Base-by-base conservation (phyloP, 2,329 filamentous ascomycete species). In the Hypoxylon sp. region DNA sequence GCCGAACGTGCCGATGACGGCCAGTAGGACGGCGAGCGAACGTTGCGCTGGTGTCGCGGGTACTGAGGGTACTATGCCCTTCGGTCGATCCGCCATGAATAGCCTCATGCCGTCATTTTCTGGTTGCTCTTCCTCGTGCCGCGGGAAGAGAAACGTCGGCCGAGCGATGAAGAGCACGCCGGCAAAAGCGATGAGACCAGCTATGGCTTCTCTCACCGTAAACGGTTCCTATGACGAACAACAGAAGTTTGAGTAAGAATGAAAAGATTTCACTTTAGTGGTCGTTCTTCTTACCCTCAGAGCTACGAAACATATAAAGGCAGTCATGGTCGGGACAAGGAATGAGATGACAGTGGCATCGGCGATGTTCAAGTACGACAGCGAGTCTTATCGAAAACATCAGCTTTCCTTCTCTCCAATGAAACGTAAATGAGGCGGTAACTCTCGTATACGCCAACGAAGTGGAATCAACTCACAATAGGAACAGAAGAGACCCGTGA, bases 311-410 rank as follows among this genome's bases (percentile, higher is more conserved):
- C 89, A 85, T 84, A 93, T 76, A 83, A 81, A 76, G 1, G 80
- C 91, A 6, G 90, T 88, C 8, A 93, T 81, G 6, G 89, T 89
- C 0, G 92, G 92, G 0, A 91, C 85, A 2, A 96, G 83, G 75
- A 95, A 96, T 5, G 90, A 93, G 32, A 96, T 89, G 22, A 94
- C 91, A 0, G 90, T 93, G 0, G 92, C 90, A 74, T 96, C 92
- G 1, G 91, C 88, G 1, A 96, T 83, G 1, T 91, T 89, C 0
- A 96, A 84, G 68, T 93, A 94, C 22, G 90, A 83, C 0, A 81
- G 74, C 0, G 79, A 79, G 30, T 82, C 78, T 80, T 84, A 71
- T 89, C 81, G 1, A 16, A 4, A 7, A 0, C 11, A 4, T 52
- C 4, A 70, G 65, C 20, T 14, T 40, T n/a, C n/a, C 5, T 5